Percentiles rank a stretch among this genome's conserved stretches.
These are phyloP conservation scores for Thinopyrum elongatum DNA, from an alignment of 176 grass and related monocot genomes.

Conservation along the genomic window DNA sequence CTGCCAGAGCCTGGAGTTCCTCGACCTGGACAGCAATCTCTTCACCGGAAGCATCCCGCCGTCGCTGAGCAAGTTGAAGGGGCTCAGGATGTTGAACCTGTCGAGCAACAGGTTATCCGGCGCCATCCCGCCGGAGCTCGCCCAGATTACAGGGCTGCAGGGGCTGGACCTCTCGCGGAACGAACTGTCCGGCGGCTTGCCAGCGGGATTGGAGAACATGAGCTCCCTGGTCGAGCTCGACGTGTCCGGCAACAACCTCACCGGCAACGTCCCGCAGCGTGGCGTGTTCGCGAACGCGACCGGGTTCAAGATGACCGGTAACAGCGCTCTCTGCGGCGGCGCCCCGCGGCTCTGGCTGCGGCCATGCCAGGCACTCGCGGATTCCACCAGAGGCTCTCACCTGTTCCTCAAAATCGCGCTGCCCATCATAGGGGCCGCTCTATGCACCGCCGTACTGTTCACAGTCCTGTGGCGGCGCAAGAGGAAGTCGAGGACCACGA, in stretches of 20 bases:
- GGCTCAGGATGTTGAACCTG: conserved; percentile 41
- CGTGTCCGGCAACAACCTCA: conserved; percentile 39
- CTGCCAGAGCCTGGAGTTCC: conserved; percentile 50
- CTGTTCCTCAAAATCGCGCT: background rate
- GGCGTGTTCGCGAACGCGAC: conserved; percentile 36
- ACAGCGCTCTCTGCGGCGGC: conserved; percentile 33
- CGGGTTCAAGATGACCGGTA: conserved; percentile 28
- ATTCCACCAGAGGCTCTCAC: background rate
- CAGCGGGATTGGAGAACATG: background rate
- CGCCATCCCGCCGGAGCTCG: conserved; percentile 41
- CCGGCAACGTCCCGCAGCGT: background rate
- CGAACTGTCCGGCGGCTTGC: conserved; percentile 16
- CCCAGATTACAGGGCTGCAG: background rate
- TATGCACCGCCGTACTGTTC: background rate
- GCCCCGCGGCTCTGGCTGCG: background rate
- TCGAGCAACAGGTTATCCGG: conserved; percentile 40
- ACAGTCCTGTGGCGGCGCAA: background rate
- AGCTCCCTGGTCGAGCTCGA: conserved; percentile 10
- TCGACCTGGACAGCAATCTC: conserved; percentile 38
- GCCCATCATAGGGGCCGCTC: background rate
- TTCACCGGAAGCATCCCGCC: conserved; percentile 32
- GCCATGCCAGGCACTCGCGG: background rate
- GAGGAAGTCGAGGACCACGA: background rate
- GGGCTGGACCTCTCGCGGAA: conserved; percentile 39
- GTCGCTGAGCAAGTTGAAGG: conserved; percentile 32